Conservation (phyloP, 176 grass and related monocot genomes). For the Phragmites australis region DNA sequence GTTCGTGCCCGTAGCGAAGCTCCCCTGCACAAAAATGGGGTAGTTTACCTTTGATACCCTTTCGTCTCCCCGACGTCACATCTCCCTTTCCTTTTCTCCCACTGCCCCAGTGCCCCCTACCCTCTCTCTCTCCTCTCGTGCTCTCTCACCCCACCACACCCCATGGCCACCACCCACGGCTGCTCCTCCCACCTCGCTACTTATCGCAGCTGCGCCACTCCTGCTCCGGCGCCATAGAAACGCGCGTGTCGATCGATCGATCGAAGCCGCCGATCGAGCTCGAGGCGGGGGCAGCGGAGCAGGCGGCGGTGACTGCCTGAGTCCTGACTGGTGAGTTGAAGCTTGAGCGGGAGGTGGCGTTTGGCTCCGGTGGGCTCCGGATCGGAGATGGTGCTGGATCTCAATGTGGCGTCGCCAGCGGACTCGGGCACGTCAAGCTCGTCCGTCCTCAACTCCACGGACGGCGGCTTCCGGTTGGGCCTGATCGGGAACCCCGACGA, state of each 20-base stretch:
- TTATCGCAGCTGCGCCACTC: not conserved
- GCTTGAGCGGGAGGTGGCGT: not conserved
- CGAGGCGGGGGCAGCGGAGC: not conserved
- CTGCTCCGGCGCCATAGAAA: slow-evolving; percentile 28
- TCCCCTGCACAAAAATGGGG: slow-evolving; percentile 44
- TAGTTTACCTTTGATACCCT: slow-evolving; percentile 55
- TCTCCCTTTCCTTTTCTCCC: slow-evolving; percentile 53
- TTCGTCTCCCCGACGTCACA: slow-evolving; percentile 49
- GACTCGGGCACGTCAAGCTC: slow-evolving; percentile 64
- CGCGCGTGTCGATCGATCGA: not conserved
- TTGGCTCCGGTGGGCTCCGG: not conserved
- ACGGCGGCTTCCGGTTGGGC: slow-evolving; percentile 42
- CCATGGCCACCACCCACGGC: slow-evolving; percentile 3
- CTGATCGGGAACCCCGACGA: slow-evolving; percentile 50
- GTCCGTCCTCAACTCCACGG: slow-evolving; percentile 52
- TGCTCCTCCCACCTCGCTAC: not conserved
- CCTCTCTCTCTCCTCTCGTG: slow-evolving; percentile 13
- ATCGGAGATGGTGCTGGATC: slow-evolving; percentile 84
- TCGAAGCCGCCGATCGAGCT: not conserved
- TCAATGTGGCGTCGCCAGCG: slow-evolving; percentile 78
- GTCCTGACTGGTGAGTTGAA: slow-evolving; percentile 2
- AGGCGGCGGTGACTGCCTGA: not conserved
- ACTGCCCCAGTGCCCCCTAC: slow-evolving; percentile 11
- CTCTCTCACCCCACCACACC: slow-evolving; percentile 7
- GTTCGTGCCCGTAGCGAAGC: slow-evolving; percentile 45